Base-by-base conservation (phyloP, 2,329 filamentous ascomycete species). In the Myriosclerotinia curreyana region DNA sequence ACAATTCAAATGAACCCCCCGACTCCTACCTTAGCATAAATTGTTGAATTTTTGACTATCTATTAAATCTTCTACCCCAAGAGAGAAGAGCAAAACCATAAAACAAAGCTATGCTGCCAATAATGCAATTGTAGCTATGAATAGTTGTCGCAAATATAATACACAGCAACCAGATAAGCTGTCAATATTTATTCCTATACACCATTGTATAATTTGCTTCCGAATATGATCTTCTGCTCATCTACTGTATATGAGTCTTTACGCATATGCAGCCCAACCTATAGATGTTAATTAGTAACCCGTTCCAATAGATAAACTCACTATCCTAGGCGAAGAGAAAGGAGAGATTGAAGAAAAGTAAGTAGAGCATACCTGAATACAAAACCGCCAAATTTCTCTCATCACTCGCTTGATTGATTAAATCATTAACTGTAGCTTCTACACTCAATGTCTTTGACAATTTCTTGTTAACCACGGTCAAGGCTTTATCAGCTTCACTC, bases 401-500 rank as follows among this genome's bases (percentile, higher is more conserved):
- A 76, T 99, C 95, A 1, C 90, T 94, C 9, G 95, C 94, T 78
- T 96, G 90, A 75, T 97, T 95, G 69, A 99, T 99, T 68, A 99
- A 78, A 74, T 99, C 95, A 73, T 97, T 98, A 62, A 99, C 95
- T 17, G 92, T 97, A 3, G 95, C 96, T 63, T 90, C 91, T 22
- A 96, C 94, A 75, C 94, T 99, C 74, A 99, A 77, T 2, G 91
- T 93, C 81, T 96, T 96, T 68, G 89, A 91, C 70, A 99, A 77
- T 79, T 99, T 99, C 84, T 97, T 98, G 74, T 91, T 87, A 64
- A 99, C 95, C 28, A 98, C 90, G 64, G 92, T 91, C 64, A 99
- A 80, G 1, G 96, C 95, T 64, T 96, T 83, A 68, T 96, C 93
- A 2, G 95, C 96, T 77, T 99, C 96, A 76, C 85, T 86, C 0